Evolutionary conservation across 805 yeast genomes (phyloP), one percentile per base, ranked within the genome.

Genomic region (Nakazawaea laoshanensis): DNA sequence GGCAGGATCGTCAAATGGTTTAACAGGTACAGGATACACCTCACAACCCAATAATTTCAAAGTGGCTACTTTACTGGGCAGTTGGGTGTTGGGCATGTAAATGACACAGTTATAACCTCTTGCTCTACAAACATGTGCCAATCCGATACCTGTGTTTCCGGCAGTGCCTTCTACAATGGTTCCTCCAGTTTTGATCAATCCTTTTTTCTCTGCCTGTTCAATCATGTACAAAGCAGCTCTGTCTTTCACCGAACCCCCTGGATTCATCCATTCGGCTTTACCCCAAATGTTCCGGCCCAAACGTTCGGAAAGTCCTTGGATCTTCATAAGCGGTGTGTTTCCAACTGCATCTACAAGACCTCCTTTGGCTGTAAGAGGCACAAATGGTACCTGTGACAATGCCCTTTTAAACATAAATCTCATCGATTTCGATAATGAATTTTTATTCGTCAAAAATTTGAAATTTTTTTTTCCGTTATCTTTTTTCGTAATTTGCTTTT

Each of bases 151-250:
- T n/a, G 96, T 86, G 59, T 86, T 86, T 20, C 96, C 96, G 3
- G 96, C 96, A 9, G 95, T 85, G 6, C 95, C 95, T 56, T 86
- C 96, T 12, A 86, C 88, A 19, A 86, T 73, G 2, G 95, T 86
- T 21, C 92, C 95, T 7, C 94, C 92, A 4, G 86, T 73, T 37
- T 59, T 52, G 36, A 86, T 62, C 35, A 67, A 57, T 2, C 86
- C 86, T 39, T 63, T 63, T 22, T 54, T 50, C 50, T 86, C 95
- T 18, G 95, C 95, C 43, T 85, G 87, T 44, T 79, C 67, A 32
- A 86, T 63, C 42, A 86, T 65, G 48, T 61, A 84, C 23, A 81
- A 61, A 0, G 95, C 95, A 11, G 96, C 95, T 38, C 96, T 68
- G 53, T 86, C 96, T 50, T 86, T 86, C 36, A 86, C 88, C 8